Conservation (phyloP, 176 grass and related monocot genomes). For the Melocanna baccifera region DNA sequence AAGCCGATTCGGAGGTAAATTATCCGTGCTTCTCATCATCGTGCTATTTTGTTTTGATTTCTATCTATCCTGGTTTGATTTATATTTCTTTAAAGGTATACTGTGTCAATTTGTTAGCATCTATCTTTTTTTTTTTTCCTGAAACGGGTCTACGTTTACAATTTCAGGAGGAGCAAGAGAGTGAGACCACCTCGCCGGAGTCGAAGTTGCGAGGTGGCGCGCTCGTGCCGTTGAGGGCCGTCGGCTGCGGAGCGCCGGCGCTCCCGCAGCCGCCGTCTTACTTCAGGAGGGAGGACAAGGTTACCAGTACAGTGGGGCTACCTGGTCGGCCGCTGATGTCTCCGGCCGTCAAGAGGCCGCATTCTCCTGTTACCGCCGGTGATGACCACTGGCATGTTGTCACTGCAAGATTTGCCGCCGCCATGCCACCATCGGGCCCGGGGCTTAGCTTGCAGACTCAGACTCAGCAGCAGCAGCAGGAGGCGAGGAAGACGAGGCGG, state of each 20-base stretch:
- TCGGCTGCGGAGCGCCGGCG: not conserved
- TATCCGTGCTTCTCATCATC: not conserved
- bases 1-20: conserved; percentile 43
- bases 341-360: not conserved
- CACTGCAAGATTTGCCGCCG: not conserved
- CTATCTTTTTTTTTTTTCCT: not conserved
- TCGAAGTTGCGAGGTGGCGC: conserved; percentile 24
- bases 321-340: conserved; percentile 32
- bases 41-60: not conserved
- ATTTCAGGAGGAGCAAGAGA: conserved; percentile 36
- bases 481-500: conserved; percentile 71
- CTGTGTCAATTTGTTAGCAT: not conserved
- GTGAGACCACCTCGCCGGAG: conserved; percentile 26
- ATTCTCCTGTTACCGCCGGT: conserved; percentile 8
- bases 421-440: conserved; percentile 14
- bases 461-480: conserved; percentile 33
- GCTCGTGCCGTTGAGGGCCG: conserved; percentile 37
- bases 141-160: not conserved
- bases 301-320: not conserved
- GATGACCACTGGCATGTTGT: conserved; percentile 5
- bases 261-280: not conserved
- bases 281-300: conserved; percentile 37
- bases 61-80: not conserved
- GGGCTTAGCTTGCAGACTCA: conserved; percentile 37
- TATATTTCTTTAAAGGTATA: not conserved